Evolutionary conservation across 352 stramenopile species (phyloP), one percentile per base, ranked within the genome.

Genomic region (Phytophthora lateralis): DNA sequence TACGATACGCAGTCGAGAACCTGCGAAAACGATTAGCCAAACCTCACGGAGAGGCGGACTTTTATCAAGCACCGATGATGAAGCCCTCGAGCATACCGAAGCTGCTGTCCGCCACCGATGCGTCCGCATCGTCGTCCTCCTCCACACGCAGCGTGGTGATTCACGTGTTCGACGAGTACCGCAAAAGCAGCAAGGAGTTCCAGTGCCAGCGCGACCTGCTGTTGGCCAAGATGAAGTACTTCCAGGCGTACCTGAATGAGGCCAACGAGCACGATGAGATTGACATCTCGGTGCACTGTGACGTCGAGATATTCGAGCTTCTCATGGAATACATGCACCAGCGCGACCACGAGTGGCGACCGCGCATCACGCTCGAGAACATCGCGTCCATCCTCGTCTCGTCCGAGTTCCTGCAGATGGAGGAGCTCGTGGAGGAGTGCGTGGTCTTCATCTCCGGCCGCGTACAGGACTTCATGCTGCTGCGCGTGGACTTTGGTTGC

Each of bases 251-350:
- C 29, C 65, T 96, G 17, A 89, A 85, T 61, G 78, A 89, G 42
- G 71, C 76, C 41, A 90, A 88, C 64, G 80, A 86, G 46, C 70
- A 89, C 65, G 88, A 97, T 50, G 90, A 97, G 68, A 94, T 97
- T 61, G 89, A 97, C 71, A 97, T 98, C 53, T 95, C 84, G 8
- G 90, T 98, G 57, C 89, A 97, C 60, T 98, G 90, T 61, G 91
- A 98, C 69, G 83, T 97, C 17, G 76, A 96, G 60, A 91, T 97
- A 55, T 97, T 98, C 55, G 90, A 96, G 70, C 93, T 91, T 73
- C 76, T 98, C 20, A 83, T 97, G 37, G 66, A 90, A 44, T 96
- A 96, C 66, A 96, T 97, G 64, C 82, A 96, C 24, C 58, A 80
- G 35, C 67, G 53, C 30, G 69, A 86, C 11, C 39, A 51, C 6